Percentiles rank a stretch among this genome's conserved stretches.
Conservation (phyloP, 2,329 filamentous ascomycete genomes). For the Botrytis tulipae region DNA sequence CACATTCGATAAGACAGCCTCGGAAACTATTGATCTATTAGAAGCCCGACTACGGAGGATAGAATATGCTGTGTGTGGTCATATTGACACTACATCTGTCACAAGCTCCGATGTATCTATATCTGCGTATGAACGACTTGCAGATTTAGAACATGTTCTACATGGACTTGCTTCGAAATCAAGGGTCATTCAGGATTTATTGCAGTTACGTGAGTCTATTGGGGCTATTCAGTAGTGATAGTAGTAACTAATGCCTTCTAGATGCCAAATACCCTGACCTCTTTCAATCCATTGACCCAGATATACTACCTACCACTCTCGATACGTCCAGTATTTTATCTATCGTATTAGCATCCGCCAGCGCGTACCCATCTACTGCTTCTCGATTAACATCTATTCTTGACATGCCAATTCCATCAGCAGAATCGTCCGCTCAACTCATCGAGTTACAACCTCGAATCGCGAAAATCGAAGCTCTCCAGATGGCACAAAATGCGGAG, state of each 20-base stretch:
- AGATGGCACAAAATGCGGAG: conserved; percentile 36
- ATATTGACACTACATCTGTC: conserved; percentile 22
- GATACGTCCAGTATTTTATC: conserved; percentile 33
- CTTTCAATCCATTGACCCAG: conserved; percentile 35
- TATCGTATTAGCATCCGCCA: conserved; percentile 38
- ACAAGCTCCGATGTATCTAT: conserved; percentile 18
- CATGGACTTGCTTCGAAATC: conserved; percentile 37
- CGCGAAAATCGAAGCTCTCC: conserved; percentile 36
- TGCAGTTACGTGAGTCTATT: conserved; percentile 35
- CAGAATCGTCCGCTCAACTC: conserved; percentile 37
- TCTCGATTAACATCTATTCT: conserved; percentile 38
- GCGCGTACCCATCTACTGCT: conserved; percentile 38
- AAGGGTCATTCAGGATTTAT: conserved; percentile 36
- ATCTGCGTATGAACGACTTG: conserved; percentile 26
- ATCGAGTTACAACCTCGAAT: conserved; percentile 38
- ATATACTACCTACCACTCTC: conserved; percentile 34
- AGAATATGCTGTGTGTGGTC: conserved; percentile 36
- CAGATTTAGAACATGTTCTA: conserved; percentile 30
- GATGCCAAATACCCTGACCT: conserved; percentile 39
- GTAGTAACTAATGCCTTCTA: conserved; percentile 25
- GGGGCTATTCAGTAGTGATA: not conserved
- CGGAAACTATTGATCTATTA: conserved; percentile 37
- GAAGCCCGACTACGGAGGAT: conserved; percentile 36
- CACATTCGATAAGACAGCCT: conserved; percentile 37
- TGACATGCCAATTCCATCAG: conserved; percentile 37